Evolutionary conservation across 306 rosid genomes (phyloP).

Genomic region (Cicer pinnatifidum): DNA sequence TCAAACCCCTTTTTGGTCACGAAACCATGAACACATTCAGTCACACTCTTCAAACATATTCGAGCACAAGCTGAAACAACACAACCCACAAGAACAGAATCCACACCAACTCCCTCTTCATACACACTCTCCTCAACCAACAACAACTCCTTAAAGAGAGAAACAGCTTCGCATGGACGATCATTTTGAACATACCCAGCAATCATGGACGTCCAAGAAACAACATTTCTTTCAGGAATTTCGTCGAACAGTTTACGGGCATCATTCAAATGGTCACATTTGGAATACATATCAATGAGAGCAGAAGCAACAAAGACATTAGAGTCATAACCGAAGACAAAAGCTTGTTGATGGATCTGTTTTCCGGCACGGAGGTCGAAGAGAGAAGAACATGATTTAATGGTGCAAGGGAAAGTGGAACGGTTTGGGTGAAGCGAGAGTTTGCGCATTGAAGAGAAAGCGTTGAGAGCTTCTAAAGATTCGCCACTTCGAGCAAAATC

Average conservation of each 20-base stretch:
- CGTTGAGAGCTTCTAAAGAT: constrained; percentile 72
- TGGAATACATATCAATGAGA: constrained; percentile 77
- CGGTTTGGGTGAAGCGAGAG: constrained; percentile 71
- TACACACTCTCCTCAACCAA: constrained; percentile 55
- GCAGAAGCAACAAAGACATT: constrained; percentile 80
- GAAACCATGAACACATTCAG: constrained; percentile 68
- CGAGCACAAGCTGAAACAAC: constrained; percentile 78
- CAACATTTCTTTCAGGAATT: constrained; percentile 69
- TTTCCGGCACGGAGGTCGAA: constrained; percentile 67
- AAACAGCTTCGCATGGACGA: constrained; percentile 50
- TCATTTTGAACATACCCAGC: constrained; percentile 67
- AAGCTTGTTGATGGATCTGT: constrained; percentile 79
- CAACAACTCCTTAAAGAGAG: constrained; percentile 61
- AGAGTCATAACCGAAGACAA: constrained; percentile 62
- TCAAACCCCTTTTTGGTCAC: constrained; percentile 72
- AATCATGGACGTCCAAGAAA: constrained; percentile 85
- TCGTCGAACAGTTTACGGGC: constrained; percentile 74
- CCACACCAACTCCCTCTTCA: constrained; percentile 52
- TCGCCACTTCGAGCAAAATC: constrained; percentile 82
- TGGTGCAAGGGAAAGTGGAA: constrained; percentile 77
- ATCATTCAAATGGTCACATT: constrained; percentile 59
- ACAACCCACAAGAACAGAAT: constrained; percentile 66
- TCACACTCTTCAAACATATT: constrained; percentile 53
- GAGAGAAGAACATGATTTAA: constrained; percentile 80
- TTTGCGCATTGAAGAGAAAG: constrained; percentile 81